Conservation (phyloP, 176 grass and related monocot species). For the Dendrocalamus sinicus region DNA sequence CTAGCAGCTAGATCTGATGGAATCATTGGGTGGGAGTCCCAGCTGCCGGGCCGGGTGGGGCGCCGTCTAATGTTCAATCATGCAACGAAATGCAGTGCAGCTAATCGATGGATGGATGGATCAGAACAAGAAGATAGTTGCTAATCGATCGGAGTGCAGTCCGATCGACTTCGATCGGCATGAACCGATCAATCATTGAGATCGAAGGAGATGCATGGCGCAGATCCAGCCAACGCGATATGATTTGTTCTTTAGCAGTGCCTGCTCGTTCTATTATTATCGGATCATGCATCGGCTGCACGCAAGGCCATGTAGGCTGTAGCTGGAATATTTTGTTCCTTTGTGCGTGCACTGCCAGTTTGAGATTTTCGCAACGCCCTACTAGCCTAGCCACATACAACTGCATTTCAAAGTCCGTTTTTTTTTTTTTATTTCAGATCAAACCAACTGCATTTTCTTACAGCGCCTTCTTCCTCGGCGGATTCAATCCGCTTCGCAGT, state of each 20-base stretch:
- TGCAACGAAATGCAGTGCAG: neutral
- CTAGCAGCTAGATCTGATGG: neutral
- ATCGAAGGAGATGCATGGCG: conserved; percentile 1
- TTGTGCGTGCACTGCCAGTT: neutral
- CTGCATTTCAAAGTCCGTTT: neutral
- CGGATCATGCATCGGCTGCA: neutral
- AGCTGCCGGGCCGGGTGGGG: conserved; percentile 1
- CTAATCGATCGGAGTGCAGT: conserved; percentile 16
- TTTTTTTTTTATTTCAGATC: neutral
- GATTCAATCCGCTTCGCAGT: too few species aligned
- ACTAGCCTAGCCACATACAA: neutral
- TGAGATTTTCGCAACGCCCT: neutral
- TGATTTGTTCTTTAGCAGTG: conserved; percentile 11
- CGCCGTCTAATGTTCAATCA: neutral
- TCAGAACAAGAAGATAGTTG: neutral
- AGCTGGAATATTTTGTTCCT: neutral
- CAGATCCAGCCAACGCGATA: neutral
- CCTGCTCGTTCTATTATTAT: neutral
- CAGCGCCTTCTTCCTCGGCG: too few species aligned
- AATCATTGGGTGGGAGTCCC: neutral
- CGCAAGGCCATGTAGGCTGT: neutral
- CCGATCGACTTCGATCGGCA: neutral
- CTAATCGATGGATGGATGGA: neutral
- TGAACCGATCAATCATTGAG: conserved; percentile 15
- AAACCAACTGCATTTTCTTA: neutral